phyloP scores from a whole-genome alignment of 106 monocot genomes.

The Alisma plantagoaquatica region DNA sequence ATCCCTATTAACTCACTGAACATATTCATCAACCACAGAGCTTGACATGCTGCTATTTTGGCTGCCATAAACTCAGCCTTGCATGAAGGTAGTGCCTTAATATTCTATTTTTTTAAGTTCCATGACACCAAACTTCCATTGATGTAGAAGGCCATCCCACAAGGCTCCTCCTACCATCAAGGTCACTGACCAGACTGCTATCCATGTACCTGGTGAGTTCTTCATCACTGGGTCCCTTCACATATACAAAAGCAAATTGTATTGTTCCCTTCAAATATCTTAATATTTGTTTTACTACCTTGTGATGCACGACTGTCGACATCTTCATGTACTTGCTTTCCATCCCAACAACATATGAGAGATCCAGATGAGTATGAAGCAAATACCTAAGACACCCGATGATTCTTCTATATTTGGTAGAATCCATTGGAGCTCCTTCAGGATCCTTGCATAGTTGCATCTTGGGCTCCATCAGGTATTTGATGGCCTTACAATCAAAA shows the following conservation, averaged over 20 bases:
- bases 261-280: conserved; percentile 1
- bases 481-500: conserved; percentile 1
- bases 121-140: too few relatives aligned
- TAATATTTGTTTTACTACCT: conserved; percentile 2
- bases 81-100: background rate
- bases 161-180: too few relatives aligned
- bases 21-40: too few relatives aligned
- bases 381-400: conserved; percentile 3
- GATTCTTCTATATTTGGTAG: background rate
- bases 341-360: conserved; percentile 2
- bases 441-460: conserved; percentile 3
- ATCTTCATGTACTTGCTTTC: background rate
- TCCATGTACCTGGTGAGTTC: background rate
- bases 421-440: background rate
- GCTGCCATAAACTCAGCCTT: background rate
- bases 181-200: background rate
- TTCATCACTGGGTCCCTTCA: background rate
- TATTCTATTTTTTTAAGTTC: background rate
- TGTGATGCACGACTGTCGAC: background rate
- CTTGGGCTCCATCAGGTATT: too few relatives aligned
- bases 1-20: too few relatives aligned
- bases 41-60: background rate
- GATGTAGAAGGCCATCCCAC: too few relatives aligned
- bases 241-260: background rate
- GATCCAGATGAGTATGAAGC: too few relatives aligned